Base-by-base conservation (phyloP, 1,139 yeast genomes). In the Suhomyces panamericanus region DNA sequence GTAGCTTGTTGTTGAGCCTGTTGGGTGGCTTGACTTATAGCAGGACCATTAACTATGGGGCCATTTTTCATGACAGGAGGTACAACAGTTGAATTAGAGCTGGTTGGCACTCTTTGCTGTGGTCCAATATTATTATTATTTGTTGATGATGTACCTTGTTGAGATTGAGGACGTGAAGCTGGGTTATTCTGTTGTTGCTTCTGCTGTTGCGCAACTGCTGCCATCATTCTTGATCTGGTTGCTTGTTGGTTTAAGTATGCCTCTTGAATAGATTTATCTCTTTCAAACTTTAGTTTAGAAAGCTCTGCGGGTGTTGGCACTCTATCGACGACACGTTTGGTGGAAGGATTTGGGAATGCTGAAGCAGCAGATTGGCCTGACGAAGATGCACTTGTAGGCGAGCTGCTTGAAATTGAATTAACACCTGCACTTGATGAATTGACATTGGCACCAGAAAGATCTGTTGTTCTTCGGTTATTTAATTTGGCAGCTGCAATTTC, bases 231-330 rank as follows among this genome's bases (percentile, higher is more conserved):
- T 4, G 67, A 58, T 41, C 72, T 57, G 0, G 75, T 68, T 7
- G 71, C 70, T 51, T 68, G 80, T 58, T 80, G 83, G 50, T 80
- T 80, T 49, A 77, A 63, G 57, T 80, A 83, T 1, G 87, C 86
- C 52, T 85, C 91, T 51, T 86, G 89, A 15, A 87, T 77, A 0
- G 95, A 83, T 62, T 85, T 85, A 57, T 91, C 98, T 49, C 96
- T 74, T 53, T 91, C 96, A 54, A 73, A 81, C 63, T 90, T 91
- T 69, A 90, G 68, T 52, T 80, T 80, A 0, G 96, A 80, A 56
- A 91, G 77, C 56, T 90, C 96, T 11, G 85, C 81, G 0, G 97
- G 97, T 0, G 95, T 78, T 1, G 96, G 96, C 2, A 66, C 61
- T 42, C 68, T 62, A 50, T 72, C 77, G n/a, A 52, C 41, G 0